Evolutionary conservation across 2,329 filamentous ascomycete genomes (phyloP).

Genomic region (Colletotrichum simmondsii): DNA sequence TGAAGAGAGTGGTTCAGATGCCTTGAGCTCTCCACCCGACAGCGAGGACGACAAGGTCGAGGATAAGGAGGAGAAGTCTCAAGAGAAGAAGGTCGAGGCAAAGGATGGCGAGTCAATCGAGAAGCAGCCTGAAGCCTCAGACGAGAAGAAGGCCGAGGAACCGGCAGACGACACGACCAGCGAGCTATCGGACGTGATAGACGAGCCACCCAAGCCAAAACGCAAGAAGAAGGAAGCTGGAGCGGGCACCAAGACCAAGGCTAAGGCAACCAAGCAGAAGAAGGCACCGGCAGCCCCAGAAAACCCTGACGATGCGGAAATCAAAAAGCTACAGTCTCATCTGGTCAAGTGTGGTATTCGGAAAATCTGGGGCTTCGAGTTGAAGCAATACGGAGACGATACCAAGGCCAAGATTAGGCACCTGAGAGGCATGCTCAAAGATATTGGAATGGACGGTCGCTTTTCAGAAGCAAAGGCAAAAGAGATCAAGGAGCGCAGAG

Average conservation of each 20-base stretch:
- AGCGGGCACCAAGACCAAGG: conserved; percentile 43
- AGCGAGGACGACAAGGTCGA: conserved; percentile 38
- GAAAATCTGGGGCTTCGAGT: conserved; percentile 89
- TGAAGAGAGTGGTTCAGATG: conserved; percentile 30
- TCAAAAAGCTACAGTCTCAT: conserved; percentile 89
- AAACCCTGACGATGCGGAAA: conserved; percentile 79
- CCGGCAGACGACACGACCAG: conserved; percentile 30
- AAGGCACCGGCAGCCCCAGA: conserved; percentile 57
- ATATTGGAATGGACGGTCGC: conserved; percentile 88
- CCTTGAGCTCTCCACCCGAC: conserved; percentile 11
- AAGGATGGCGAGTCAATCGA: conserved; percentile 7
- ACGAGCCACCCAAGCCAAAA: conserved; percentile 73
- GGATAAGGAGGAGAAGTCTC: conserved; percentile 26
- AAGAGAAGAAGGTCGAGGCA: conserved; percentile 35
- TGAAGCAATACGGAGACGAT: conserved; percentile 79
- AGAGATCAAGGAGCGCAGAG: conserved; percentile 87
- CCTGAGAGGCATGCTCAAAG: conserved; percentile 80
- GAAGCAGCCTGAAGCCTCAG: conserved; percentile 17
- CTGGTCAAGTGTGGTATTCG: conserved; percentile 91
- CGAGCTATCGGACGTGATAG: conserved; percentile 81
- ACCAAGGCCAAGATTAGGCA: conserved; percentile 84
- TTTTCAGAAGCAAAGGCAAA: conserved; percentile 87
- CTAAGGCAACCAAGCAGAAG: conserved; percentile 34
- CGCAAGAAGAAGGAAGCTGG: conserved; percentile 61
- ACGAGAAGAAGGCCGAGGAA: conserved; percentile 8